phyloP scores from a whole-genome alignment of 2,329 filamentous ascomycete genomes.

The Epichloe sibirici region DNA sequence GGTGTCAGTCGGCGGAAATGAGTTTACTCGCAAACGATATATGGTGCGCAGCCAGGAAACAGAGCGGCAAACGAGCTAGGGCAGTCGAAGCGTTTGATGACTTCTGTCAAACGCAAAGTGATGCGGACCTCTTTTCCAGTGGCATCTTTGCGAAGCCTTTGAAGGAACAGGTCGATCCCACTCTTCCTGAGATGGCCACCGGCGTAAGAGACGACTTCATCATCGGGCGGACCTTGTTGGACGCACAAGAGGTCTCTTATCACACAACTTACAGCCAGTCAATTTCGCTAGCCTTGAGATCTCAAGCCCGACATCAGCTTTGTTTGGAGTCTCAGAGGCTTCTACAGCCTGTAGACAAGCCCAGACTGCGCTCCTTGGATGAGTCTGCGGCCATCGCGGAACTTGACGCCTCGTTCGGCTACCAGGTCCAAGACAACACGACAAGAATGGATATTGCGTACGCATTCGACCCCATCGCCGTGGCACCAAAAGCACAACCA shows the following conservation, averaged over 20 bases:
- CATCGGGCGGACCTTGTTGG: constrained; percentile 34
- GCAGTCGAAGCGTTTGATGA: constrained; percentile 38
- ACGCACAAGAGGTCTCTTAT: constrained; percentile 25
- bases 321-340: background rate
- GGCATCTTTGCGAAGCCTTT: constrained; percentile 31
- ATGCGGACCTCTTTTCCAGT: constrained; percentile 48
- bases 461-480: constrained; percentile 50
- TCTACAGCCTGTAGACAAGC: background rate
- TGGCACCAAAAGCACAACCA: constrained; percentile 29
- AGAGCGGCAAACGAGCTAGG: constrained; percentile 14
- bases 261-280: constrained; percentile 16
- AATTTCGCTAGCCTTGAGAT: constrained; percentile 19
- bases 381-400: constrained; percentile 21
- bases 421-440: constrained; percentile 16
- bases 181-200: constrained; percentile 41
- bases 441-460: constrained; percentile 40
- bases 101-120: constrained; percentile 50
- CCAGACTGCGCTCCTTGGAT: constrained; percentile 16
- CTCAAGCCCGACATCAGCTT: constrained; percentile 14
- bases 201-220: constrained; percentile 39
- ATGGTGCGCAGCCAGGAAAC: constrained; percentile 4
- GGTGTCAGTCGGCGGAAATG: constrained; percentile 32
- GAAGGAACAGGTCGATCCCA: constrained; percentile 47
- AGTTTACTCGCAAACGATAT: constrained; percentile 21
- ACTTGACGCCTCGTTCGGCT: constrained; percentile 27